phyloP scores from a whole-genome alignment of 805 yeast genomes.

The Wickerhamomyces subpelliculosus region DNA sequence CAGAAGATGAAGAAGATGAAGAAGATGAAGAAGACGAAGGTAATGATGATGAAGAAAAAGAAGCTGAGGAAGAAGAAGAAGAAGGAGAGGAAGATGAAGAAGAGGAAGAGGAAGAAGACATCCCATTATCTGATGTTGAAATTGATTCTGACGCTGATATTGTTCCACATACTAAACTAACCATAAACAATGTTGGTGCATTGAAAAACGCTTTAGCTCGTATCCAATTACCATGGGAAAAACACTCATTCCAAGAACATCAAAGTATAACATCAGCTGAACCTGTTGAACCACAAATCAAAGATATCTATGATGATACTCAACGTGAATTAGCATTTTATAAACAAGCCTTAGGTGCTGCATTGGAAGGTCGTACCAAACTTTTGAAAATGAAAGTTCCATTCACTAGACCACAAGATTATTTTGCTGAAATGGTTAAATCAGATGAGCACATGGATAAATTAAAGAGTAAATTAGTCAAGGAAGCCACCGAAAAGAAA shows the following conservation, averaged over 20 bases:
- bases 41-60: conserved; percentile 34
- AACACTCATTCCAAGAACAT: conserved; percentile 76
- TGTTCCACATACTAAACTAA: conserved; percentile 84
- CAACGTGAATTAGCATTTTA: conserved; percentile 93
- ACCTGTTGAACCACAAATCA: conserved; percentile 58
- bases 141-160: conserved; percentile 91
- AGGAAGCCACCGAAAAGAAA: conserved; percentile 77
- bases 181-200: conserved; percentile 85
- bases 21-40: conserved; percentile 30
- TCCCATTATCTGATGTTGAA: conserved; percentile 87
- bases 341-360: conserved; percentile 88
- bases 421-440: conserved; percentile 98
- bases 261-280: conserved; percentile 60
- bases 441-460: conserved; percentile 97
- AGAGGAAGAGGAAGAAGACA: conserved; percentile 71
- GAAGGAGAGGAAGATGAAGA: conserved; percentile 50
- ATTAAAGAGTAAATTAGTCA: conserved; percentile 71
- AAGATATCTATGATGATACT: conserved; percentile 91
- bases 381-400: conserved; percentile 70
- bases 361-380: conserved; percentile 58
- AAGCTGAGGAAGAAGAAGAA: conserved; percentile 37
- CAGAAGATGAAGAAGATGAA: conserved; percentile 30
- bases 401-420: conserved; percentile 89
- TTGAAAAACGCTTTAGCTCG: conserved; percentile 61
- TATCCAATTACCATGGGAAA: conserved; percentile 51